These are phyloP conservation scores for Hypoxylon sp. DNA, from an alignment of 2,329 filamentous ascomycete genomes.

Conservation along the genomic window DNA sequence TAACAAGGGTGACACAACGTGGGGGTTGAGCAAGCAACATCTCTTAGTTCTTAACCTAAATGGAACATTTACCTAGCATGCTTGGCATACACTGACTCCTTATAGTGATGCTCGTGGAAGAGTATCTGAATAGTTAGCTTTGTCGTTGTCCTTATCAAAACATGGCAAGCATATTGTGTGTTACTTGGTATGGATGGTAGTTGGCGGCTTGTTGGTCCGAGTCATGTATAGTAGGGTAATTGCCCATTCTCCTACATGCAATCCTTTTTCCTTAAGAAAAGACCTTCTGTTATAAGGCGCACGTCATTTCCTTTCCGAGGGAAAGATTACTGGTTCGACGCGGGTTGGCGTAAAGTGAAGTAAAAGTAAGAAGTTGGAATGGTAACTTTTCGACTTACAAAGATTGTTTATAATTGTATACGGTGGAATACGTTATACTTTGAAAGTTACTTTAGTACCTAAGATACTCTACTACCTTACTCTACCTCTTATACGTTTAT, in stretches of 20 bases:
- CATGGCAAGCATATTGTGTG: not conserved
- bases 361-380: constrained; percentile 1
- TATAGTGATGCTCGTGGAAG: not conserved
- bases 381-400: not conserved
- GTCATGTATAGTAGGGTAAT: constrained; percentile 5
- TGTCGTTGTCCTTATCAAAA: not conserved
- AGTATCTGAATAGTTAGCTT: not conserved
- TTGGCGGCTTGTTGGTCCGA: constrained; percentile 5
- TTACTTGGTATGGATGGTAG: constrained; percentile 10
- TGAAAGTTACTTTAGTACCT: not conserved
- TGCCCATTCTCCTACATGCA: no score
- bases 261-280: constrained; percentile 5
- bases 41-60: constrained; percentile 17
- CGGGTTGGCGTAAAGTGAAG: constrained; percentile 2
- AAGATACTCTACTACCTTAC: no score
- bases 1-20: constrained; percentile 39
- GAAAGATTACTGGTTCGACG: constrained; percentile 2
- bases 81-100: not conserved
- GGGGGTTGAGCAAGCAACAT: constrained; percentile 27
- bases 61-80: constrained; percentile 1
- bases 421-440: not conserved
- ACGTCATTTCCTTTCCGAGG: constrained; percentile 2
- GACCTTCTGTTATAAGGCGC: not conserved
- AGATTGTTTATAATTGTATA: not conserved
- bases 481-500: not conserved